Evolutionary conservation across 352 stramenopile genomes (phyloP).

Genomic region (Phytophthora megakarya): DNA sequence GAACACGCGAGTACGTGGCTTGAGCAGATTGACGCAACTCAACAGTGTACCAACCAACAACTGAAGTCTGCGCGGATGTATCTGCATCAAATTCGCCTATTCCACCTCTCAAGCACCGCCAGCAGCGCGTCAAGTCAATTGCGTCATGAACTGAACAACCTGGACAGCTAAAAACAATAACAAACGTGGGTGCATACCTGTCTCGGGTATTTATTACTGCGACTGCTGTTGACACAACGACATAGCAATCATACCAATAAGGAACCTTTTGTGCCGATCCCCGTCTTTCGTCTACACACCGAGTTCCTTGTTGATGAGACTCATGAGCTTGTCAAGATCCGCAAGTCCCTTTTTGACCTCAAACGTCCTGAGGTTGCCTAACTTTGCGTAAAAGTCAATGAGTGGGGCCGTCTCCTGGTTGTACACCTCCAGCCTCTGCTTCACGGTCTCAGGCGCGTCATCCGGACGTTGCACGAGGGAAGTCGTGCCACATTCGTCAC

Average conservation of each 20-base stretch:
- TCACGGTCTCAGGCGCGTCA: conserved; percentile 81
- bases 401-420: conserved; percentile 88
- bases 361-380: conserved; percentile 83
- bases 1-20: conserved; percentile 28
- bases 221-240: conserved; percentile 7
- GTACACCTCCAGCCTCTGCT: conserved; percentile 87
- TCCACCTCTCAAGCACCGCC: conserved; percentile 27
- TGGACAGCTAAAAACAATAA: conserved; percentile 16
- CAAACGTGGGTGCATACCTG: conserved; percentile 22
- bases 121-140: conserved; percentile 26
- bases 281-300: too few relatives aligned
- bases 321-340: conserved; percentile 78
- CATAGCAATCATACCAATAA: conserved; percentile 22
- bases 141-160: conserved; percentile 22
- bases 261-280: neutral
- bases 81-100: conserved; percentile 25
- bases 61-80: conserved; percentile 5
- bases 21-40: conserved; percentile 12
- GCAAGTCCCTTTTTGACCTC: conserved; percentile 87
- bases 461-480: conserved; percentile 84
- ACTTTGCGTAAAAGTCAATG: conserved; percentile 84
- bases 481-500: conserved; percentile 75
- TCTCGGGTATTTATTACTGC: conserved; percentile 22
- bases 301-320: conserved; percentile 71
- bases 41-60: conserved; percentile 11